Base-by-base conservation (phyloP, 2,329 filamentous ascomycete species). In the Fusarium duplospermum region DNA sequence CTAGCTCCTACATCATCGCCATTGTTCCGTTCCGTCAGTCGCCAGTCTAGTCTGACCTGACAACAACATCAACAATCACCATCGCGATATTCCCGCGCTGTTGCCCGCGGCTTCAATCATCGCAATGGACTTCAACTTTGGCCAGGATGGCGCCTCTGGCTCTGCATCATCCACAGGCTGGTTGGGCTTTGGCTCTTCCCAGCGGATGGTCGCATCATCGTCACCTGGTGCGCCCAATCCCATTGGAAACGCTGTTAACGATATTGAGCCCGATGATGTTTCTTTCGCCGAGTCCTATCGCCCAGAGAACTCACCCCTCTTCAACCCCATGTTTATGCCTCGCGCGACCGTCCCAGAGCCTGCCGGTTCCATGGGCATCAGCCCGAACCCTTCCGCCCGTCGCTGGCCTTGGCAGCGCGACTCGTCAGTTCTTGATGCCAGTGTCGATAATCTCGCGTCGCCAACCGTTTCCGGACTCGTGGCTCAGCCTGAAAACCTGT, bases 271-370 rank as follows among this genome's bases (percentile, higher is more conserved):
- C 27, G 76, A 78, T 14, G 75, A 78, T 27, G 24, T 57, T 14
- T 76, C 75, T n/a, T 78, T 78, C 33, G 75, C 76, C n/a, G 76
- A 78, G 24, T 78, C 76, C 1, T 78, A 72, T 62, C 68, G 70
- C 11, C 76, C 73, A 29, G 76, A 78, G 38, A 56, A 67, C 1
- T 78, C 76, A 3, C 76, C 76, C 22, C 42, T 78, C 7, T 78
- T 78, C 59, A 78, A 78, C 18, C 70, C 76, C 2, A 29, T 69
- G 11, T 70, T 69, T 27, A 24, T 67, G 11, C 33, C 73, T 29
- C 71, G 57, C 20, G 31, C 65, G 9, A 54, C 35, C 40, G 54
- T 66, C 14, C 31, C 63, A 36, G 75, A 74, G 40, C 66, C 63
- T 29, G 27, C 67, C 2, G 27, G 57, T 11, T 54, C 69, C 2